A percentile compares a stretch with the other conserved stretches of the same genome.
phyloP scores from a whole-genome alignment of 1,139 yeast genomes.

The Geotrichum citri-aurantii region DNA sequence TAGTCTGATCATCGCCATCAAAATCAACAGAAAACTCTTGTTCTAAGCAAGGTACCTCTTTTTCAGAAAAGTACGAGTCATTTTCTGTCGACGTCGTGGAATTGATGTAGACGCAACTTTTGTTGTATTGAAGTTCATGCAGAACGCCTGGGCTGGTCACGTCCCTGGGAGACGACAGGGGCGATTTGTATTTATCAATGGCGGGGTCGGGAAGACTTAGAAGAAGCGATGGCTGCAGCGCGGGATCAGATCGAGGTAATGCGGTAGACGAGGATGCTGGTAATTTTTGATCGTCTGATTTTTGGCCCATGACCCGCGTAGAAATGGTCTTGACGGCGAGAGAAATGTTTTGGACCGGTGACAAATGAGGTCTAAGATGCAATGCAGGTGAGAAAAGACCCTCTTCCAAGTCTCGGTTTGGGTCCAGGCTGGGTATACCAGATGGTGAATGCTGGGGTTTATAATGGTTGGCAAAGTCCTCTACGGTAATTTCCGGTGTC shows the following conservation, averaged over 20 bases:
- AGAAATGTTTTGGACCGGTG: conserved; percentile 10
- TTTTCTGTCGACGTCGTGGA: neutral
- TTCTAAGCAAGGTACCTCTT: neutral
- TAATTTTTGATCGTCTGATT: neutral
- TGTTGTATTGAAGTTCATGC: neutral
- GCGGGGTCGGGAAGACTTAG: neutral
- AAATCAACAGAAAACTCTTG: neutral
- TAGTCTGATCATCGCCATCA: neutral
- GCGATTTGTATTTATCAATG: neutral
- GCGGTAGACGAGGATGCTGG: neutral
- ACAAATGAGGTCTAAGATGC: neutral
- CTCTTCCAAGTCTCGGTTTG: conserved; percentile 1
- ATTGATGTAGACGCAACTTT: neutral
- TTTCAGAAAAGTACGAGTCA: neutral
- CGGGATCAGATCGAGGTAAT: neutral
- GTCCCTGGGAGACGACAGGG: neutral
- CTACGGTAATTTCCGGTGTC: conserved; percentile 3
- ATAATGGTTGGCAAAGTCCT: neutral
- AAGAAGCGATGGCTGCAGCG: neutral
- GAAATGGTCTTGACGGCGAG: conserved; percentile 12
- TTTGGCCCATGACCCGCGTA: conserved; percentile 7
- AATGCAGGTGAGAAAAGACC: neutral
- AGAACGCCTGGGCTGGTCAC: neutral
- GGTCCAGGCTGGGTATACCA: neutral
- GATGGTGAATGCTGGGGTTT: neutral